A percentile compares a stretch with the other conserved stretches of the same genome.
Evolutionary conservation across 805 yeast genomes (phyloP).

Genomic region (Metschnikowia corniflorae): DNA sequence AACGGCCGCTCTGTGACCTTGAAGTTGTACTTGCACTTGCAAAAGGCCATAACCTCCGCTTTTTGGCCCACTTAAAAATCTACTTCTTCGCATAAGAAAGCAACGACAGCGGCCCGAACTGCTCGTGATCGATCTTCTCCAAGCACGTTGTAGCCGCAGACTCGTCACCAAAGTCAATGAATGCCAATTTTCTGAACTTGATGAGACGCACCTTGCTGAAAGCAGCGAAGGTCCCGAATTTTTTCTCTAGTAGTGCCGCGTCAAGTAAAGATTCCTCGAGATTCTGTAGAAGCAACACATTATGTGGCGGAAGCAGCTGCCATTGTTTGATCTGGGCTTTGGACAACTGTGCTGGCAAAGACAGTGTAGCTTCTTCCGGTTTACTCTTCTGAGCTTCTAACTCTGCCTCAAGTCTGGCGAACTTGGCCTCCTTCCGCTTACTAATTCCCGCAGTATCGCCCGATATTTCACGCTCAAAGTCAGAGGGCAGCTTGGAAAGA

Average conservation of each 20-base stretch:
- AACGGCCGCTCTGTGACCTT: too few species aligned
- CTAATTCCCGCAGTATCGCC: slow-evolving; percentile 10
- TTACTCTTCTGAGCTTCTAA: background rate
- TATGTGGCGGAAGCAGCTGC: slow-evolving; percentile 58
- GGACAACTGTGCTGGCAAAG: slow-evolving; percentile 7
- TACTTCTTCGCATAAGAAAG: slow-evolving; percentile 37
- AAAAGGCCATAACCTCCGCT: too few species aligned
- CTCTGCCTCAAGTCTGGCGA: slow-evolving; percentile 21
- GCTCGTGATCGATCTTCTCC: slow-evolving; percentile 10
- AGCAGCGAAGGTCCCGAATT: slow-evolving; percentile 55
- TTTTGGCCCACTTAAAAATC: too few species aligned
- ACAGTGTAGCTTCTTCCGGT: slow-evolving; percentile 3
- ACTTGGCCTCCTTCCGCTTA: slow-evolving; percentile 21
- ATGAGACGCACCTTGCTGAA: slow-evolving; percentile 67
- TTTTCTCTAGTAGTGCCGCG: slow-evolving; percentile 31
- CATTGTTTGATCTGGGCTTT: slow-evolving; percentile 17
- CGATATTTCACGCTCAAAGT: slow-evolving; percentile 21
- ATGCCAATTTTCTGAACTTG: slow-evolving; percentile 64
- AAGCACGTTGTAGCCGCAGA: slow-evolving; percentile 43
- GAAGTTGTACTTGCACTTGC: too few species aligned
- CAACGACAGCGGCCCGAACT: slow-evolving; percentile 22
- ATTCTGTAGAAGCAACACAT: slow-evolving; percentile 61
- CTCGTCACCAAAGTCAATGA: slow-evolving; percentile 70
- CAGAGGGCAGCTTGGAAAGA: slow-evolving; percentile 45
- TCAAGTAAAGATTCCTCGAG: slow-evolving; percentile 43